Evolutionary conservation across 2,329 filamentous ascomycete species (phyloP), one percentile per base, ranked within the genome.

Genomic region (Clarireedia homoeocarpa): DNA sequence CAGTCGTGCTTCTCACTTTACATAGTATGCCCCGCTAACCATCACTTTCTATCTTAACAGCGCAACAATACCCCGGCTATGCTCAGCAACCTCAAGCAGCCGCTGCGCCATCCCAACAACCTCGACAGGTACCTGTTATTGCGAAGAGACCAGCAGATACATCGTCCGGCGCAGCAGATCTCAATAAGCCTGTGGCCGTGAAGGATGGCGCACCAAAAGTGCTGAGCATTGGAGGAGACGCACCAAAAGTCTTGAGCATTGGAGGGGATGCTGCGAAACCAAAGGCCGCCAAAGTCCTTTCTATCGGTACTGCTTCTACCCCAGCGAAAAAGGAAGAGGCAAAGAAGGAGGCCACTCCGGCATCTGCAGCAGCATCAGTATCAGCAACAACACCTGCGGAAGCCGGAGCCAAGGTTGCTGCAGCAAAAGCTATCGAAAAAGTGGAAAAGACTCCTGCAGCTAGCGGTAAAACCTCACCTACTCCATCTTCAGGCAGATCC

Each of bases 371-470:
- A 6, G 73, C 84, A 2, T 34, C 30, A 9, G 27, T 30, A 10
- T 30, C 27, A 34, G 30, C 30, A 30, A 9, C 27, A 30, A 30
- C 27, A 34, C 30, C 30, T 34, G 30, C 30, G 30, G 86, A 88
- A 62, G 86, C 86, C 27, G 88, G 89, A 30, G 80, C 91, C 59
- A 96, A 96, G 74, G 85, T 88, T n/a, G 77, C 86, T 2, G 92
- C 91, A 4, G 77, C 83, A 51, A 96, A 96, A 74, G 91, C 92
- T 9, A 89, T 96, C 61, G 90, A 95, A 68, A 96, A 96, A 94
- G 86, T 88, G 0, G 89, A 91, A 54, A 86, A 91, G 70, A 78
- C 82, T 53, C 75, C 81, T 7, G 74, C 79, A 47, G 74, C 75
- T 36, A 81, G 82, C 65, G 90, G 90, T 55, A 88, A 84, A 69